Evolutionary conservation across 306 rosid genomes (phyloP).

Genomic region (Citrullus colocynthis): DNA sequence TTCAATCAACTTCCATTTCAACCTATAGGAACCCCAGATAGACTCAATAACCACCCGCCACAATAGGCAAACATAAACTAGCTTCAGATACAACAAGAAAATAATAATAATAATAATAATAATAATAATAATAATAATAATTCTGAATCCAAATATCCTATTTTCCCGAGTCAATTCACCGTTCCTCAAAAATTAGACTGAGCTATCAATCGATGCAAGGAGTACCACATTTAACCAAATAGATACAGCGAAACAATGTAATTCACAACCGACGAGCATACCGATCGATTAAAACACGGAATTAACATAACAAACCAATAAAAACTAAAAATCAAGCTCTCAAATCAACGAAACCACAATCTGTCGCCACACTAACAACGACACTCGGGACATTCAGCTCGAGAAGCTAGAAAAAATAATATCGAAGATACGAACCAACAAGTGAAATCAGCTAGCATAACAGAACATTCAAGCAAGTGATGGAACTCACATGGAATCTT

Average conservation of each 20-base stretch:
- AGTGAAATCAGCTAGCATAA: not conserved
- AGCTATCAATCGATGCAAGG: not conserved
- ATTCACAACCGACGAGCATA: not conserved
- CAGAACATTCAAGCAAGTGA: not conserved
- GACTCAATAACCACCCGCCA: not conserved
- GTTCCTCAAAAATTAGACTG: not conserved
- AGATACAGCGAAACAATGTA: not conserved
- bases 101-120: not conserved
- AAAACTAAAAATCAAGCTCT: not conserved
- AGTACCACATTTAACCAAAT: not conserved
- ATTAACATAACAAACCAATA: not conserved
- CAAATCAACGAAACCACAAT: not conserved
- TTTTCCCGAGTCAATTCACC: not conserved
- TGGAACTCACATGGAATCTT: slow-evolving; percentile 61
- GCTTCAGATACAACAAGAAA: not conserved
- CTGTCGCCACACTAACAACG: not conserved
- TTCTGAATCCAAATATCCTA: not conserved
- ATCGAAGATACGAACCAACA: not conserved
- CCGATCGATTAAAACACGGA: not conserved
- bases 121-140: not conserved
- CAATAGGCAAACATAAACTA: not conserved
- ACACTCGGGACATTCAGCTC: not conserved
- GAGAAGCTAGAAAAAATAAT: not conserved
- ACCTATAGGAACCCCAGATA: not conserved
- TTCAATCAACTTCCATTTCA: not conserved